Evolutionary conservation across 805 yeast species (phyloP), one percentile per base, ranked within the genome.

Genomic region (Schwanniomyces sp.): DNA sequence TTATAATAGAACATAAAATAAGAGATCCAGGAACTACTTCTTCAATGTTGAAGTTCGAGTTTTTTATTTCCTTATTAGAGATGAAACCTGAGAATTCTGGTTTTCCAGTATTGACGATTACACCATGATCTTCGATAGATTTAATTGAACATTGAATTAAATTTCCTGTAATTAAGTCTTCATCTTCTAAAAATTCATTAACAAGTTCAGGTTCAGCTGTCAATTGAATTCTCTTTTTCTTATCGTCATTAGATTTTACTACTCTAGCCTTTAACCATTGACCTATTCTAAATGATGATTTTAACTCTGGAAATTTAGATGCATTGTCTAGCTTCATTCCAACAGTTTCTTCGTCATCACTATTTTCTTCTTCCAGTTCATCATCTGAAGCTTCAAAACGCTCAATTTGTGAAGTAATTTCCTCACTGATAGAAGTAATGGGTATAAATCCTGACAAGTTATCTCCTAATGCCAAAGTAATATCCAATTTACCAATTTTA

Each of bases 71-170:
- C 54, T 85, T 86, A 53, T 80, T 84, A 1, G 95, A 78, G 41
- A 91, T 72, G 65, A 92, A 91, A 1, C 96, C 96, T 26, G 81
- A 70, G 7, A 78, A 48, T 5, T 75, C 79, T 43, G 76, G 62
- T 37, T 52, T 58, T 29, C 97, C 97, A 34, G 86, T 64, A 55
- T 85, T 86, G 38, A 92, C 68, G 47, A 88, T 80, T 21, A 83
- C 79, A 68, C 99, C 99, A 63, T 90, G 97, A 63, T 94, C 99
- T 75, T 94, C 98, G 21, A 88, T 68, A 41, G 95, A 85, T 51
- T 75, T 78, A 18, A 94, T 82, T 2, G 88, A 75, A 21, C 84
- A 91, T 67, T 94, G 99, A 2, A 94, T 61, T 4, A 86, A 61
- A 49, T 80, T 74, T 39, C 89, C 90, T 25, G 74, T 57, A 5